Base-by-base conservation (phyloP, 805 yeast genomes). In the Monosporozyma aerobia region DNA sequence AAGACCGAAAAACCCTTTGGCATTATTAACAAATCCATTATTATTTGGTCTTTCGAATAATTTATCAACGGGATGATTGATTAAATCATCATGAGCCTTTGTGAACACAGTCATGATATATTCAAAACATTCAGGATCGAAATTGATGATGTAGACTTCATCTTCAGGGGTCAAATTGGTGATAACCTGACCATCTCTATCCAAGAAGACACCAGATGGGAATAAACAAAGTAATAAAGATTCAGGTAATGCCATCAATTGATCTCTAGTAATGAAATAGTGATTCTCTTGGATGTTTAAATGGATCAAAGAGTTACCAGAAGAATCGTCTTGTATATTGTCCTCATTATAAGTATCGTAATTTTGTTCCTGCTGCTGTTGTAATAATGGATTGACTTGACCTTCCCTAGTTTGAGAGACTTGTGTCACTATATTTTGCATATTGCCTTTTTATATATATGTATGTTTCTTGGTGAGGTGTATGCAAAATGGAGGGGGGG, bases 201-300 rank as follows among this genome's bases (percentile, higher is more conserved):
- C 94, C 53, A 87, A 77, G 64, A 89, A 86, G 3, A 89, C 95
- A 44, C 97, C 96, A 58, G 87, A 88, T 14, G 97, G 96, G 63
- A 89, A 87, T 23, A 94, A 72, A 61, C 97, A 87, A 51, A 90
- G 77, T 53, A 94, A 72, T 25, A 94, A 81, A 55, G 90, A 82
- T 65, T 94, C 99, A 0, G 99, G 99, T 33, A 94, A 73, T 50
- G 89, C 82, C 88, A 90, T 84, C 58, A 94, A 77, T 65, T 89
- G 96, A 60, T 88, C 95, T 56, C 97, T 77, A 5, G 95, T 82
- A 48, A 94, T 83, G 49, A 81, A 80, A 68, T 90, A 89, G 56
- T 76, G 71, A 16, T 70, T 70, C 19, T 95, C 96, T 49, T 96
- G 79, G 51, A 92, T 77, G 62, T 87, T 83, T 70, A 92, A 75